Evolutionary conservation across 148 eudicot species (phyloP).

Genomic region (Amaranthus hypochondriacus): DNA sequence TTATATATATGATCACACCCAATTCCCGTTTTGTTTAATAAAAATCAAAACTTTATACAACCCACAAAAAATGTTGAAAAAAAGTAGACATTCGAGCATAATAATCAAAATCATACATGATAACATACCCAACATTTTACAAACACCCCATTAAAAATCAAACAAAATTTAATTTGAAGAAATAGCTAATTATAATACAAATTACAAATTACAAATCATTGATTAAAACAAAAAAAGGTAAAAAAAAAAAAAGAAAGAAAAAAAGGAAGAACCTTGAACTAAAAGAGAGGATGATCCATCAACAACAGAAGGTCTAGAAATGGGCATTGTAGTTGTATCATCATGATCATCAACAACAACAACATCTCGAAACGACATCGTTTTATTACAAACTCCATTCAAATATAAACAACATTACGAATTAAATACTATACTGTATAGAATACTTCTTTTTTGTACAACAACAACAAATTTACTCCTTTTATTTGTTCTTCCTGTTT

Average conservation of each 20-base stretch:
- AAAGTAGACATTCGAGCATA: background rate
- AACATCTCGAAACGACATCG: constrained; percentile 31
- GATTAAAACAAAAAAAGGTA: background rate
- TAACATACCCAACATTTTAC: constrained; percentile 12
- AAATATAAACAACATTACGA: background rate
- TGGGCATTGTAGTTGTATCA: constrained; percentile 22
- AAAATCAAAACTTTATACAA: background rate
- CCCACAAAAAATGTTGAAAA: background rate
- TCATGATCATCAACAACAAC: constrained; percentile 22
- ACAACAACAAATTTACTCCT: too few species aligned
- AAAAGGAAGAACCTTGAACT: constrained; percentile 39
- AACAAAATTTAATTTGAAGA: background rate
- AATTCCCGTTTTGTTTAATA: background rate
- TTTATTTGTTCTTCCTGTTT: too few species aligned
- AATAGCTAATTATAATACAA: background rate
- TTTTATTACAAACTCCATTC: constrained; percentile 8
- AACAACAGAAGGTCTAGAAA: constrained; percentile 33
- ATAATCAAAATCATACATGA: background rate
- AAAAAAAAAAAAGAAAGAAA: background rate
- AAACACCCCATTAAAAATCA: background rate
- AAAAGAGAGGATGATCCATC: constrained; percentile 41
- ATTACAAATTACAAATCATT: background rate
- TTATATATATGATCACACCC: constrained; percentile 12
- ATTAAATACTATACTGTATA: background rate
- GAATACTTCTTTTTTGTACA: too few species aligned